Conservation (phyloP, 306 rosid species). For the Glycine soja region DNA sequence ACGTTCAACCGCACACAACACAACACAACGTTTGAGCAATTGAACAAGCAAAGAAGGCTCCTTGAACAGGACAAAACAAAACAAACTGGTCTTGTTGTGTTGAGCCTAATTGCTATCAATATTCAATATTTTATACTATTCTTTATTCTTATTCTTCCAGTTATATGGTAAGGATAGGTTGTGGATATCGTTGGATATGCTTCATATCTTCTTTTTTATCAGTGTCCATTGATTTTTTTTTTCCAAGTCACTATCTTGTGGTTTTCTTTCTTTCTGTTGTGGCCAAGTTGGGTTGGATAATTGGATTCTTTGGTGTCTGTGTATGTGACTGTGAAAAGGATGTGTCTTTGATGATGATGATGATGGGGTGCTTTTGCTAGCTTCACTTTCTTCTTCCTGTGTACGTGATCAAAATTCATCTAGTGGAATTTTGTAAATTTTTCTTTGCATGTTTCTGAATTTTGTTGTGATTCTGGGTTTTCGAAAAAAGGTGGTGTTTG, state of each 20-base stretch:
- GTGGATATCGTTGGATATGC: neutral
- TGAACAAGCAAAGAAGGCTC: neutral
- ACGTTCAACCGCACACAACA: too few relatives aligned
- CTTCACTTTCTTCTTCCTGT: neutral
- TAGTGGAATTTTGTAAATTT: neutral
- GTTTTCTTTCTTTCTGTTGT: neutral
- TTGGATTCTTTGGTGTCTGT: neutral
- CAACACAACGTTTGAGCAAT: neutral
- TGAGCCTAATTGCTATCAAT: neutral
- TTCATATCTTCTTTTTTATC: neutral
- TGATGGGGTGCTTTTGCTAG: constrained; percentile 37
- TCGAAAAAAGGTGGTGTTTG: constrained; percentile 20
- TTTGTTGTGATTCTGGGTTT: constrained; percentile 24
- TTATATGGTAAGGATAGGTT: constrained; percentile 30
- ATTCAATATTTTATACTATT: neutral
- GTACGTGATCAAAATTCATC: constrained; percentile 32
- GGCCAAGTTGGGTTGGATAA: constrained; percentile 26
- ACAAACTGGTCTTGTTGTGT: neutral
- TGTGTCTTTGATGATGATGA: neutral
- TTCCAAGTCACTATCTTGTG: neutral
- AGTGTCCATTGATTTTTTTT: constrained; percentile 3
- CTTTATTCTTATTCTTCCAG: neutral
- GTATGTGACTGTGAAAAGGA: neutral
- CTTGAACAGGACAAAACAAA: neutral
- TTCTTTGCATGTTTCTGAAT: constrained; percentile 8